These are phyloP conservation scores for Lichenothelia convexa DNA, from an alignment of 495 filamentous ascomycete species.

Conservation along the genomic window DNA sequence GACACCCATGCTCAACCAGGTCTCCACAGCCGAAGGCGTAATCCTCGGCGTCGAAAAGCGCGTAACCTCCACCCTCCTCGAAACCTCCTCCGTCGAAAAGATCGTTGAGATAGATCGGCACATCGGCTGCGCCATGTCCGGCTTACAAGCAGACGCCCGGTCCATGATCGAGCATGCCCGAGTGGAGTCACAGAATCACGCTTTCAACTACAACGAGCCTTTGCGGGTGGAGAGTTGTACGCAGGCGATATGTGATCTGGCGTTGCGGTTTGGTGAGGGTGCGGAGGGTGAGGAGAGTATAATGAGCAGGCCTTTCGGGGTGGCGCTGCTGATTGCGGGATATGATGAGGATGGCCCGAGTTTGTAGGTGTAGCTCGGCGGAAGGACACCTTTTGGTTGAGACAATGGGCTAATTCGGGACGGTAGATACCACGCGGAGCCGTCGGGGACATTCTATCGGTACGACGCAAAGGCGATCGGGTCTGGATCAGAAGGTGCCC, in stretches of 20 bases:
- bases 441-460: conserved; percentile 93
- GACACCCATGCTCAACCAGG: conserved; percentile 28
- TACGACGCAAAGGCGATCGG: conserved; percentile 99
- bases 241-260: conserved; percentile 95
- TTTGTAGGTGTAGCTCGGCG: conserved; percentile 40
- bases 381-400: too few relatives aligned
- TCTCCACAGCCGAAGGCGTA: conserved; percentile 83
- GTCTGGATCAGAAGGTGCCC: conserved; percentile 86
- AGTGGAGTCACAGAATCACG: conserved; percentile 89
- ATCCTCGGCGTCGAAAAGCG: conserved; percentile 97
- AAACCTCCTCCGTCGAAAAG: conserved; percentile 95
- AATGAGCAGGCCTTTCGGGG: conserved; percentile 92
- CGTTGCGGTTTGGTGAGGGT: conserved; percentile 88
- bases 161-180: conserved; percentile 95
- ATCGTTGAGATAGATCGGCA: conserved; percentile 98
- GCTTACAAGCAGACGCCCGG: conserved; percentile 88
- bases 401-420: not conserved
- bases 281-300: conserved; percentile 97
- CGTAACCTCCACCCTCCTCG: conserved; percentile 89
- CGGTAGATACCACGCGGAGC: conserved; percentile 81
- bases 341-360: conserved; percentile 95
- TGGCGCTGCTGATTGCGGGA: conserved; percentile 88
- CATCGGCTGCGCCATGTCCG: conserved; percentile 97
- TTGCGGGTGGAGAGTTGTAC: conserved; percentile 93
- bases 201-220: conserved; percentile 90